Evolutionary conservation across 2,329 filamentous ascomycete genomes (phyloP).

Genomic region (Paraphaeosphaeria sporulosa): DNA sequence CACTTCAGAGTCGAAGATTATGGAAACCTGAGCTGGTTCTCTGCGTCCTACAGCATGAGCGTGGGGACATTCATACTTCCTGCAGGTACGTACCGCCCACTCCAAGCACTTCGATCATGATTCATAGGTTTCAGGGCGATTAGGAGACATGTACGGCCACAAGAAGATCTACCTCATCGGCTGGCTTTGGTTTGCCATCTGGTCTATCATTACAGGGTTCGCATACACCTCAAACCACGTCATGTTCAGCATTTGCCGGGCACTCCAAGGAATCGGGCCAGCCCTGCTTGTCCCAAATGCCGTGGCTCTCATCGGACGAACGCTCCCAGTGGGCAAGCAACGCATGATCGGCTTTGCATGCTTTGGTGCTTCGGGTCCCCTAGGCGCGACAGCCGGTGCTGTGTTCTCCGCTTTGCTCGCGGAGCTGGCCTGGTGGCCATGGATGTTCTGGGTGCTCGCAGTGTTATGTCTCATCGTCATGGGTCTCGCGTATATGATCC

Average conservation of each 20-base stretch:
- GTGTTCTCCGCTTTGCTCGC: slow-evolving; percentile 51
- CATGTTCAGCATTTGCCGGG: slow-evolving; percentile 45
- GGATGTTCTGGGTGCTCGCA: slow-evolving; percentile 56
- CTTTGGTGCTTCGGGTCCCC: slow-evolving; percentile 58
- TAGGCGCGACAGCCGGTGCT: slow-evolving; percentile 52
- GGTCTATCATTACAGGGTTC: slow-evolving; percentile 56
- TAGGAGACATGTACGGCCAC: slow-evolving; percentile 60
- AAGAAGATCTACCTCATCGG: slow-evolving; percentile 58
- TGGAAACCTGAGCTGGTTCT: slow-evolving; percentile 55
- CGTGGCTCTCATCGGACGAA: slow-evolving; percentile 66
- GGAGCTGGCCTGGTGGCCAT: slow-evolving; percentile 59
- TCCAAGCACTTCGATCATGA: background rate
- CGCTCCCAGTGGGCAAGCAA: slow-evolving; percentile 62
- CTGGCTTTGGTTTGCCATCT: slow-evolving; percentile 58
- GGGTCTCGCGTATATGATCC: slow-evolving; percentile 46
- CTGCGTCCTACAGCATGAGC: slow-evolving; percentile 57
- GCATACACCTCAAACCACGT: slow-evolving; percentile 46
- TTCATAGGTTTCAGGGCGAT: slow-evolving; percentile 45
- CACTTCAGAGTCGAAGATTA: slow-evolving; percentile 50
- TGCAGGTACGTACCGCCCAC: slow-evolving; percentile 38
- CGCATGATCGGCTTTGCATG: slow-evolving; percentile 67
- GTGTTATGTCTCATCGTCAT: slow-evolving; percentile 49
- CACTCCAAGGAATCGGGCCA: slow-evolving; percentile 60
- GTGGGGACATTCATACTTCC: slow-evolving; percentile 60
- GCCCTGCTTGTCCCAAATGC: slow-evolving; percentile 70